Evolutionary conservation across 495 filamentous ascomycete species (phyloP).

Genomic region (Aspergillus asperescens): DNA sequence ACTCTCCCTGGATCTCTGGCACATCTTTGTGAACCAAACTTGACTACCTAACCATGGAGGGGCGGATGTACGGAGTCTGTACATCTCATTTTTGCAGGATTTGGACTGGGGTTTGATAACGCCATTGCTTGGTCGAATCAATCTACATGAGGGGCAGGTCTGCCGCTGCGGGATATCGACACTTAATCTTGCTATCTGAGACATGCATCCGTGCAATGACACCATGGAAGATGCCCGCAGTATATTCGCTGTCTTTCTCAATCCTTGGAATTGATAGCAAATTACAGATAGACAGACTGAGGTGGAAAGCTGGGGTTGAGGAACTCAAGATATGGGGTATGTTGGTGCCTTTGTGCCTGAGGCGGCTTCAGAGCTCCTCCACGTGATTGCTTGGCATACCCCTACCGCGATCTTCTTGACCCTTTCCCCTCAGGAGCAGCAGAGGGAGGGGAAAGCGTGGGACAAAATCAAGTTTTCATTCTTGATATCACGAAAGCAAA

Average conservation of each 20-base stretch:
- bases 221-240: not conserved
- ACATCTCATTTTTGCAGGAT: not conserved
- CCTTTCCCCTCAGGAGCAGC: not conserved
- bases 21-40: not conserved
- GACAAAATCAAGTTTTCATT: not conserved
- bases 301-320: no score
- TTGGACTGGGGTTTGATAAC: constrained; percentile 11
- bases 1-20: not conserved
- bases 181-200: constrained; percentile 1
- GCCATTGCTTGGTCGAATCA: constrained; percentile 9
- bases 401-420: not conserved
- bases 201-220: constrained; percentile 1
- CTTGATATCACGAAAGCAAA: not conserved
- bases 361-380: not conserved
- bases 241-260: not conserved
- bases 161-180: constrained; percentile 2
- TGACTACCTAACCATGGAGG: constrained; percentile 5
- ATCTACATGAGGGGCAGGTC: constrained; percentile 6
- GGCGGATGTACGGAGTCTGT: constrained; percentile 5
- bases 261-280: not conserved
- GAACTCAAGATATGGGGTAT: constrained; percentile 1
- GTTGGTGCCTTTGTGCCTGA: constrained; percentile 1
- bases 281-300: not conserved
- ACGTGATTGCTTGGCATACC: constrained; percentile 4
- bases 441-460: constrained; percentile 1